phyloP scores from a whole-genome alignment of 208 protist species.

The Leishmania arabica region DNA sequence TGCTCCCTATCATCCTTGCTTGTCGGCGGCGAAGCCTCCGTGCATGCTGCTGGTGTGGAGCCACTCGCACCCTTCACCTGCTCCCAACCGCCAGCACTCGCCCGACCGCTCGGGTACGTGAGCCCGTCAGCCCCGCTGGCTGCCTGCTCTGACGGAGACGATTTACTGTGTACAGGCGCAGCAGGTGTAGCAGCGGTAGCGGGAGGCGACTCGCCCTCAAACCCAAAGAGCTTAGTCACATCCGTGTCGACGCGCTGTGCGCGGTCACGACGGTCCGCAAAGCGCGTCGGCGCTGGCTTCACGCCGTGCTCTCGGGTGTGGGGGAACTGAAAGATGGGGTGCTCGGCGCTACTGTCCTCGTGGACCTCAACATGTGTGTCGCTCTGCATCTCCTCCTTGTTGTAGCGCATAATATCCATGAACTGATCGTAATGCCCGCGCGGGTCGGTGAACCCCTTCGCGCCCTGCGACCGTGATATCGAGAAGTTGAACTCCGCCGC shows the following conservation, averaged over 20 bases:
- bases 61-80: background rate
- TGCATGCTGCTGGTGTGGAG: background rate
- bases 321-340: slow-evolving; percentile 68
- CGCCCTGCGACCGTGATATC: slow-evolving; percentile 64
- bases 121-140: background rate
- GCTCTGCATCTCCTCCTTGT: slow-evolving; percentile 45
- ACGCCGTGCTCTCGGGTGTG: slow-evolving; percentile 63
- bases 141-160: slow-evolving; percentile 12
- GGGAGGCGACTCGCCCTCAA: slow-evolving; percentile 1
- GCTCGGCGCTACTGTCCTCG: slow-evolving; percentile 50
- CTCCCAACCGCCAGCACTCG: slow-evolving; percentile 15
- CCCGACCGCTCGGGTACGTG: slow-evolving; percentile 6
- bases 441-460: slow-evolving; percentile 86
- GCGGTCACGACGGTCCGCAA: slow-evolving; percentile 33
- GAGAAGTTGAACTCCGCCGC: slow-evolving; percentile 83
- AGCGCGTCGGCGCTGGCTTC: slow-evolving; percentile 40
- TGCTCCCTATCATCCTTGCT: background rate
- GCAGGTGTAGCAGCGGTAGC: background rate
- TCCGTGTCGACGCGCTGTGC: slow-evolving; percentile 46
- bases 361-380: slow-evolving; percentile 61
- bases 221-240: slow-evolving; percentile 36
- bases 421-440: slow-evolving; percentile 82
- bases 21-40: background rate
- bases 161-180: background rate
- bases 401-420: slow-evolving; percentile 61